A percentile compares a stretch with the other conserved stretches of the same genome.
Evolutionary conservation across 306 rosid species (phyloP).

Genomic region (Hippophae gyantsensis): DNA sequence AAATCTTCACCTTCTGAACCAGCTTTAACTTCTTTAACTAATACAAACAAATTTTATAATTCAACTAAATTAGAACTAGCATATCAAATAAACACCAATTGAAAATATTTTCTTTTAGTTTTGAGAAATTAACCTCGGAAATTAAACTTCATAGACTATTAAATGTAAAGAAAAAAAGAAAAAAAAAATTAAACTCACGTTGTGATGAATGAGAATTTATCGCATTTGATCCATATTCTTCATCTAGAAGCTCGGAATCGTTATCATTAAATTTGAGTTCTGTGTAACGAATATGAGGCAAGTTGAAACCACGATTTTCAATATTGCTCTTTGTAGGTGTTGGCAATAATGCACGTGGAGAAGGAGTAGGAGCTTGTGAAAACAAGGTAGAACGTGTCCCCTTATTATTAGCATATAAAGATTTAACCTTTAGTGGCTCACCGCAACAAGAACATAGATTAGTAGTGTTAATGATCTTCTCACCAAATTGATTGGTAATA

Average conservation of each 20-base stretch:
- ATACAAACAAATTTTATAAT: conserved; percentile 9
- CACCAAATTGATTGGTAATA: conserved; percentile 14
- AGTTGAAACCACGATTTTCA: conserved; percentile 27
- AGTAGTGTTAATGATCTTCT: conserved; percentile 12
- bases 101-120: no score
- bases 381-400: conserved; percentile 19
- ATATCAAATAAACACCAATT: no score
- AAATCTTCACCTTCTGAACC: conserved; percentile 38
- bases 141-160: no score
- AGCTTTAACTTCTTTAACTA: conserved; percentile 48
- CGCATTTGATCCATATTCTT: conserved; percentile 21
- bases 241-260: conserved; percentile 30
- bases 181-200: conserved; percentile 26
- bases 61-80: no score
- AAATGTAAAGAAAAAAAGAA: no score
- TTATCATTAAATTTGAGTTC: conserved; percentile 32
- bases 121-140: no score
- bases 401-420: conserved; percentile 22
- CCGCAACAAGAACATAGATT: conserved; percentile 69
- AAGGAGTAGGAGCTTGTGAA: conserved; percentile 50
- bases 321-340: conserved; percentile 10
- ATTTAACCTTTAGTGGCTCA: conserved; percentile 38
- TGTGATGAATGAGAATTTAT: conserved; percentile 19
- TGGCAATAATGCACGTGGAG: conserved; percentile 52
- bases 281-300: conserved; percentile 34